A percentile compares a stretch with the other conserved stretches of the same genome.
Conservation (phyloP, 2,329 filamentous ascomycete genomes). For the Trichoderma asperellum region DNA sequence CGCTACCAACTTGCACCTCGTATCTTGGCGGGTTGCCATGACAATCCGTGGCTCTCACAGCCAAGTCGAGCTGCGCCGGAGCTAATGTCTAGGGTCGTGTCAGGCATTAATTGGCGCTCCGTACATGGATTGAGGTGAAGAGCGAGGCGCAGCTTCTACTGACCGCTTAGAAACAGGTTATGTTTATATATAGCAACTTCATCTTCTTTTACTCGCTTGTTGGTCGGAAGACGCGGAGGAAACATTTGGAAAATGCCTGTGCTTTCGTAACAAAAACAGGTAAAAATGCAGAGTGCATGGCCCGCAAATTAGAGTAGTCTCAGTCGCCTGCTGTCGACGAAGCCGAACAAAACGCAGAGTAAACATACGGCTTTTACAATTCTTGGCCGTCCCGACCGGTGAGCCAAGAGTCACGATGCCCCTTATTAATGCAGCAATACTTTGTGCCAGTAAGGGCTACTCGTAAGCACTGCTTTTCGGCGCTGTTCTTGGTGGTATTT, state of each 20-base stretch:
- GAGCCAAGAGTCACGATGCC: neutral
- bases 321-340: neutral
- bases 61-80: slow-evolving; percentile 16
- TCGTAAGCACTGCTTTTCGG: slow-evolving; percentile 12
- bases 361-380: neutral
- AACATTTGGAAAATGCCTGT: neutral
- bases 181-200: neutral
- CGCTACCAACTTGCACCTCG: slow-evolving; percentile 11
- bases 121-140: neutral
- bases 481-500: slow-evolving; percentile 4
- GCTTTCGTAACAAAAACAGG: neutral
- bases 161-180: neutral
- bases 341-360: neutral
- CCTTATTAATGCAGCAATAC: slow-evolving; percentile 18
- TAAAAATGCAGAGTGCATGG: neutral
- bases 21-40: slow-evolving; percentile 28
- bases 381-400: neutral
- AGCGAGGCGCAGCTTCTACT: neutral
- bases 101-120: slow-evolving; percentile 27
- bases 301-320: neutral
- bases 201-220: neutral
- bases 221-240: neutral
- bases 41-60: slow-evolving; percentile 18
- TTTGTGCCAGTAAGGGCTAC: neutral
- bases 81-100: slow-evolving; percentile 27